Evolutionary conservation across 1,284 basidiomycete genomes (phyloP), one percentile per base, ranked within the genome.

Genomic region (Ceratobasidium sp.): DNA sequence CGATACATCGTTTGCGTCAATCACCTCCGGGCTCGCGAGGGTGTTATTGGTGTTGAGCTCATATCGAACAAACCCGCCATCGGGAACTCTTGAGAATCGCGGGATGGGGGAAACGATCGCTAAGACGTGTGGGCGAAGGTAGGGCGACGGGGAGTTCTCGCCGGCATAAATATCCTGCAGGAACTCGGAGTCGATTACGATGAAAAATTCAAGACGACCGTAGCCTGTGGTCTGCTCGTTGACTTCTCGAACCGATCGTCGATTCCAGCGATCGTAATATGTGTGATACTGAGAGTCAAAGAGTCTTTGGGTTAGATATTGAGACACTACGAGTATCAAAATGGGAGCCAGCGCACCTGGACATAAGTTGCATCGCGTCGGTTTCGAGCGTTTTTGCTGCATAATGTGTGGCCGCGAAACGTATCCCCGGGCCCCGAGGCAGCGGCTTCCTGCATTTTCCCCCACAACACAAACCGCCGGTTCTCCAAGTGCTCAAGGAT

Each of bases 121-220:
- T 0, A 53, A 29, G 27, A 53, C n/a, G 7, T 27, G 12, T 32
- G 31, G 50, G 6, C 31, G 17, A 31, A 32, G 6, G n/a, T 3
- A 29, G 22, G 25, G 20, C 38, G 10, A 40, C 10, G 38, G 17
- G 17, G 68, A 20, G 72, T 54, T 13, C 74, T 71, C 40, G 73
- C 42, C 27, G 69, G 69, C 10, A 75, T 70, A 64, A 17, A 62
- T 10, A 7, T 25, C 34, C 32, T 64, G 34, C 40, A 53, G 49
- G 27, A 64, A 64, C 8, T 53, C 35, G 29, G 47, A 35, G 7
- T 52, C 47, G 15, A 64, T 42, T 4, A 64, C 29, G 1, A 64
- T 31, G n/a, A 64, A 64, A 1, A 31, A 17, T 2, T 52, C 60
- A 25, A 35, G 32, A 15, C 60, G 49, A n/a, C 60, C 60, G n/a